Conservation (phyloP, 2,329 filamentous ascomycete species). For the Fusarium nelsonii region DNA sequence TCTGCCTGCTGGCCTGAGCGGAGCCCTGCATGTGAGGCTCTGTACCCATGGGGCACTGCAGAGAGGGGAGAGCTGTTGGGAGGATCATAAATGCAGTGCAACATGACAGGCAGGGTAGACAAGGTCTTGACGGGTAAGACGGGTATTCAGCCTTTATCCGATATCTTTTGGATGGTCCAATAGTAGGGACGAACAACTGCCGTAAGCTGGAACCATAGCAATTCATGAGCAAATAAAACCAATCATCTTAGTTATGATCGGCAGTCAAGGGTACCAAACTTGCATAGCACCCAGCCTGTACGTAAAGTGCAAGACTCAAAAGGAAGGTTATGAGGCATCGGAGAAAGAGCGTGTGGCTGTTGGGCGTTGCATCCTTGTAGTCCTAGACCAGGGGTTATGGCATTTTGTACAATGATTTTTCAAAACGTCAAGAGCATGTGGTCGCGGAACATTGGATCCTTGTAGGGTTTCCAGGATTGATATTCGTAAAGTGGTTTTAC, state of each 20-base stretch:
- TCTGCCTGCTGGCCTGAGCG: constrained; percentile 29
- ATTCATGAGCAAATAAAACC: constrained; percentile 12
- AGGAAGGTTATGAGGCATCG: constrained; percentile 1
- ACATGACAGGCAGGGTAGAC: constrained; percentile 32
- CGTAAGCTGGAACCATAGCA: constrained; percentile 31
- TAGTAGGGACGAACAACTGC: constrained; percentile 33
- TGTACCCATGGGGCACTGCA: constrained; percentile 38
- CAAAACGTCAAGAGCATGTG: constrained; percentile 3
- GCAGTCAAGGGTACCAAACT: constrained; percentile 17
- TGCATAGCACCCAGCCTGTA: constrained; percentile 13
- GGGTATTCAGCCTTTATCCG: constrained; percentile 21
- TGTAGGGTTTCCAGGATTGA: constrained; percentile 8
- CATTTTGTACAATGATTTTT: constrained; percentile 6
- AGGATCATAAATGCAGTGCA: constrained; percentile 40
- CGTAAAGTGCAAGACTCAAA: constrained; percentile 15
- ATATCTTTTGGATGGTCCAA: constrained; percentile 25
- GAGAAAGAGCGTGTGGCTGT: constrained; percentile 20
- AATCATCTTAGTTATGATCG: constrained; percentile 39
- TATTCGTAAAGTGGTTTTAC: constrained; percentile 20
- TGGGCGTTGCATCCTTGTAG: constrained; percentile 23
- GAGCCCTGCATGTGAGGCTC: constrained; percentile 47
- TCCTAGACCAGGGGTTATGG: constrained; percentile 15
- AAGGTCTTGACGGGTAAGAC: constrained; percentile 32
- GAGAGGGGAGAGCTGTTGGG: constrained; percentile 35
- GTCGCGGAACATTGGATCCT: constrained; percentile 13